Evolutionary conservation across 1,284 basidiomycete genomes (phyloP).

Genomic region (Porphyrellus sp.): DNA sequence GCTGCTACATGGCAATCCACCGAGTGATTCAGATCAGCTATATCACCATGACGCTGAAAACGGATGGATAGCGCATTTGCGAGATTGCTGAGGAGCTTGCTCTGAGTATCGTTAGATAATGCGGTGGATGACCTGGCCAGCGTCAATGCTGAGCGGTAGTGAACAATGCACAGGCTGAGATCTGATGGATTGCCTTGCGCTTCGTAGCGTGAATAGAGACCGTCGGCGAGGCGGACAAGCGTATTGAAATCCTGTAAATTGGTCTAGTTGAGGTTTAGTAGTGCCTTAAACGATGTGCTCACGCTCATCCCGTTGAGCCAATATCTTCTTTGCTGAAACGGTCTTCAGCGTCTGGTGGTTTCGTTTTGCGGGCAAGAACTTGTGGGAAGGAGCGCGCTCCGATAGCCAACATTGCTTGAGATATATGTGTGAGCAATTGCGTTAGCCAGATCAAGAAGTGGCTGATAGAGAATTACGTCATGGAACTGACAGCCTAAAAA

Average conservation of each 20-base stretch:
- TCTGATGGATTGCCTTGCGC: constrained; percentile 18
- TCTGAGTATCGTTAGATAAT: constrained; percentile 19
- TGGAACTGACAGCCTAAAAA: constrained; percentile 1
- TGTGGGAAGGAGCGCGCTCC: constrained; percentile 1
- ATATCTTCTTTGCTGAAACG: background rate
- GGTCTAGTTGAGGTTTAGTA: background rate
- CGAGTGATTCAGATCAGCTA: constrained; percentile 35
- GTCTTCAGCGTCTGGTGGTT: background rate
- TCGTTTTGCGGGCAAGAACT: constrained; percentile 1
- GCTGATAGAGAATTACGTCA: constrained; percentile 16
- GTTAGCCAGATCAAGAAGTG: constrained; percentile 10
- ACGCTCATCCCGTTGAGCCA: constrained; percentile 20
- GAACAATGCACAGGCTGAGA: constrained; percentile 29
- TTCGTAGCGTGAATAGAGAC: constrained; percentile 25
- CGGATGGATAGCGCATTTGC: constrained; percentile 32
- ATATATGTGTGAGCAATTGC: constrained; percentile 18
- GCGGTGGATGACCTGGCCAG: constrained; percentile 18
- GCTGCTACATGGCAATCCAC: constrained; percentile 31
- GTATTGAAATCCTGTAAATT: constrained; percentile 23
- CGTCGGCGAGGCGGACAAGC: constrained; percentile 29
- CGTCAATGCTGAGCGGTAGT: constrained; percentile 29
- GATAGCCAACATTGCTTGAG: constrained; percentile 5
- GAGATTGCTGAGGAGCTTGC: constrained; percentile 33
- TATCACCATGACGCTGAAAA: constrained; percentile 28
- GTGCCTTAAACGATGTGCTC: background rate